These are phyloP conservation scores for Xylariales sp. DNA, from an alignment of 2,329 filamentous ascomycete species.

Conservation along the genomic window DNA sequence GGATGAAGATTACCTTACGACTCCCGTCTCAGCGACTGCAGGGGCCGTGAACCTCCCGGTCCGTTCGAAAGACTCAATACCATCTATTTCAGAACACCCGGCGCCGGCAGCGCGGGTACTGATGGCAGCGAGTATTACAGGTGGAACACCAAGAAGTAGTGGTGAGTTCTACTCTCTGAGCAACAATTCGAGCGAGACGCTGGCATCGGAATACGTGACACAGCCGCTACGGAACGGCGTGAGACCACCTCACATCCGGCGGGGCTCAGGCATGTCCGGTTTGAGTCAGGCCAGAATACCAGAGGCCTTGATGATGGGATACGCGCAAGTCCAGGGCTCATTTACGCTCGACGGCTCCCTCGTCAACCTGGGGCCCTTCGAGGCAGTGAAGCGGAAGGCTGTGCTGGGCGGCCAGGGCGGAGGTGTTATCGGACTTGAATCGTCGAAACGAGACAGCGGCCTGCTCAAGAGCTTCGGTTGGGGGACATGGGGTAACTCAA, in stretches of 20 bases:
- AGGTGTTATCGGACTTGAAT: constrained; percentile 78
- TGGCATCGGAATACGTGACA: constrained; percentile 81
- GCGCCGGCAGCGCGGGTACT: constrained; percentile 64
- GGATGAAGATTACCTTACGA: constrained; percentile 35
- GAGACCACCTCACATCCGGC: constrained; percentile 41
- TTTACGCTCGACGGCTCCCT: constrained; percentile 90
- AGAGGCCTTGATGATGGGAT: constrained; percentile 95
- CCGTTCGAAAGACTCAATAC: constrained; percentile 39
- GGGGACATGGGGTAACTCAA: constrained; percentile 80
- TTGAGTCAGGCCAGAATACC: constrained; percentile 46
- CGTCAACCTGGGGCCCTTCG: constrained; percentile 83
- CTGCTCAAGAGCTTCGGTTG: constrained; percentile 82
- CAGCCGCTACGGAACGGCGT: constrained; percentile 36
- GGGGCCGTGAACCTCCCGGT: constrained; percentile 33
- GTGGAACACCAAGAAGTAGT: constrained; percentile 81
- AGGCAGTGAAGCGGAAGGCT: constrained; percentile 92
- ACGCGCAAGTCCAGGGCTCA: constrained; percentile 86
- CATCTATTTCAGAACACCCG: constrained; percentile 51
- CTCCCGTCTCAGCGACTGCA: constrained; percentile 30
- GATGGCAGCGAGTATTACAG: constrained; percentile 69
- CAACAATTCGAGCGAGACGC: constrained; percentile 90
- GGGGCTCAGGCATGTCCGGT: constrained; percentile 38
- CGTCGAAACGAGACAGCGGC: constrained; percentile 67
- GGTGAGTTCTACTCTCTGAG: constrained; percentile 93
- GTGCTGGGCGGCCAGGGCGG: constrained; percentile 84